These are phyloP conservation scores for Fusarium sp. DNA, from an alignment of 2,329 filamentous ascomycete species.

Conservation along the genomic window DNA sequence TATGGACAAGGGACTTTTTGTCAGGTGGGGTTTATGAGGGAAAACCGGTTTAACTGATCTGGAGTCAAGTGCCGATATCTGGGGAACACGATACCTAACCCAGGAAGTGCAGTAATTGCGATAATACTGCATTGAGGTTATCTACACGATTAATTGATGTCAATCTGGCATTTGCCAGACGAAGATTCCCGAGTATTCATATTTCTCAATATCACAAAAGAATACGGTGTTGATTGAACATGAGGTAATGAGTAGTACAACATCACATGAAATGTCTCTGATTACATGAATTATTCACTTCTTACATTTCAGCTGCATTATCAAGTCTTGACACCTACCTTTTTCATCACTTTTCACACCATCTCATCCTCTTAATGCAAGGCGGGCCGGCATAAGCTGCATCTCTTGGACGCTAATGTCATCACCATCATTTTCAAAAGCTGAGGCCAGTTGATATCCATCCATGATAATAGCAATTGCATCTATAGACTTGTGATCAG, in stretches of 20 bases:
- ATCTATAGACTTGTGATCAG: not conserved
- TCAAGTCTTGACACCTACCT: slow-evolving; percentile 26
- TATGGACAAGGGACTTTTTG: slow-evolving; percentile 16
- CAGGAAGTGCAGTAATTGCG: not conserved
- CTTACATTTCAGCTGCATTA: slow-evolving; percentile 18
- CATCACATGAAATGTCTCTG: not conserved
- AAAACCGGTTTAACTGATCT: slow-evolving; percentile 26
- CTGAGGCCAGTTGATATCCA: not conserved
- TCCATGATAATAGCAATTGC: not conserved
- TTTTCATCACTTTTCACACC: slow-evolving; percentile 27
- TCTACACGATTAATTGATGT: not conserved
- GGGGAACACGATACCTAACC: slow-evolving; percentile 19
- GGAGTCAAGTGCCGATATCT: slow-evolving; percentile 27
- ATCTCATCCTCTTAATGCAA: slow-evolving; percentile 26
- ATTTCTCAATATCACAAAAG: not conserved
- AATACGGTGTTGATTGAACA: not conserved
- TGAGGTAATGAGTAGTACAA: not conserved
- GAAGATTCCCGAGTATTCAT: not conserved
- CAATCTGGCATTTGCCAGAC: not conserved
- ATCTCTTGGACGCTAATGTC: slow-evolving; percentile 3
- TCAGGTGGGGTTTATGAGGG: slow-evolving; percentile 1
- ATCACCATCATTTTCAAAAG: not conserved
- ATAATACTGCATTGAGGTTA: not conserved
- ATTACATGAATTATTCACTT: not conserved
- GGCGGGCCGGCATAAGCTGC: slow-evolving; percentile 31